Conservation (phyloP, 768 basidiomycete genomes). For the Galerina marginata region DNA sequence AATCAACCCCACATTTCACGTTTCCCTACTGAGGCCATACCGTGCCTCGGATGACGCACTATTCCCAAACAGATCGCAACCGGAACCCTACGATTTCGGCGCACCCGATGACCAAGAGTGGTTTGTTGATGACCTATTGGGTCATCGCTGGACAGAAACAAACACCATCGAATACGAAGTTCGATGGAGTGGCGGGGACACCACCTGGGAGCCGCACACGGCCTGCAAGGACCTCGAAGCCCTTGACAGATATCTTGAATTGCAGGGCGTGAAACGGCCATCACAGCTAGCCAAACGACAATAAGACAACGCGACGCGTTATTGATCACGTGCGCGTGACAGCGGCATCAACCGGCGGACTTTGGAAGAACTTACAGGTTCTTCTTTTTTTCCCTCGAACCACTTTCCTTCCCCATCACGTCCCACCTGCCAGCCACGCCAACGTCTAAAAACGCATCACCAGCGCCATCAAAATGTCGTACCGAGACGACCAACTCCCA, state of each 20-base stretch:
- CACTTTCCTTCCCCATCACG: too few species aligned
- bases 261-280: conserved; percentile 26
- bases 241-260: conserved; percentile 34
- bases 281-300: conserved; percentile 1
- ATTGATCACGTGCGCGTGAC: neutral
- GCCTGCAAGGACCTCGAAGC: conserved; percentile 31
- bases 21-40: conserved; percentile 30
- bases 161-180: conserved; percentile 30
- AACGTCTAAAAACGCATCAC: too few species aligned
- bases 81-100: conserved; percentile 43
- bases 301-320: neutral
- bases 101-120: conserved; percentile 37
- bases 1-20: conserved; percentile 40
- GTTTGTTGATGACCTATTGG: conserved; percentile 40
- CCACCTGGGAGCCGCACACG: conserved; percentile 34
- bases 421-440: too few species aligned
- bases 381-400: too few species aligned
- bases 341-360: neutral
- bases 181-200: conserved; percentile 37
- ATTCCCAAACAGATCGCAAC: conserved; percentile 37
- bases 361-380: too few species aligned
- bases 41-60: conserved; percentile 33
- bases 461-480: neutral
- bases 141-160: conserved; percentile 23
- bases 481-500: neutral